A percentile compares a stretch with the other conserved stretches of the same genome.
These are phyloP conservation scores for Knoxdaviesia proteae DNA, from an alignment of 2,329 filamentous ascomycete species.

Conservation along the genomic window DNA sequence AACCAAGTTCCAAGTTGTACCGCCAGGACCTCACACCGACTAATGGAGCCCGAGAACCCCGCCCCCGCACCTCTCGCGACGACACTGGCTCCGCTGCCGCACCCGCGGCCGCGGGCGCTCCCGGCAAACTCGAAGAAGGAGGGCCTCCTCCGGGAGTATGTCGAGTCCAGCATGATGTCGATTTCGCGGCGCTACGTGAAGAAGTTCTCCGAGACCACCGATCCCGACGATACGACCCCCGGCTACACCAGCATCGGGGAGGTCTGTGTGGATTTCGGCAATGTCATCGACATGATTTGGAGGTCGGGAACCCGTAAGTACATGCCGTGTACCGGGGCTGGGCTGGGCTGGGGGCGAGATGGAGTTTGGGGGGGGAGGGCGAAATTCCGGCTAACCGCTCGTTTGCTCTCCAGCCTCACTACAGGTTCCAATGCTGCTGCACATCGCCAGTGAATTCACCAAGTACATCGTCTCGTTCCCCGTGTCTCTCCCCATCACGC, in stretches of 20 bases:
- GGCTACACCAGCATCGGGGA: constrained; percentile 44
- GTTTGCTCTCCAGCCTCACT: constrained; percentile 35
- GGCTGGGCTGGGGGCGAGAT: not conserved
- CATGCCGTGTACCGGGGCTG: not conserved
- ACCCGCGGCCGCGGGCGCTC: constrained; percentile 30
- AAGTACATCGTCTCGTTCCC: constrained; percentile 55
- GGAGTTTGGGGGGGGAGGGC: not conserved
- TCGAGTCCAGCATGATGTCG: constrained; percentile 29
- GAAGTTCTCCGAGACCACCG: constrained; percentile 24
- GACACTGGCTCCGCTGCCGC: constrained; percentile 19
- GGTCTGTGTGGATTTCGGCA: constrained; percentile 53
- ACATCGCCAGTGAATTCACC: constrained; percentile 50
- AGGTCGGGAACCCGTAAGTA: constrained; percentile 62
- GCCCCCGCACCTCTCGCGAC: no score
- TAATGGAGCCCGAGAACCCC: no score
- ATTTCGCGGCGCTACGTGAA: constrained; percentile 39
- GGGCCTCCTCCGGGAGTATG: constrained; percentile 35
- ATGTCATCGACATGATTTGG: constrained; percentile 65
- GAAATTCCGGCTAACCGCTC: constrained; percentile 6
- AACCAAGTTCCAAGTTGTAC: no score
- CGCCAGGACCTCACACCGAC: no score
- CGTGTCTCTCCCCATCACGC: constrained; percentile 41
- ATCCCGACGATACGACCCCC: constrained; percentile 23
- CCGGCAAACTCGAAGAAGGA: constrained; percentile 37
- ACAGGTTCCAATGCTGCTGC: constrained; percentile 68